Percentiles rank a stretch among this genome's conserved stretches.
Evolutionary conservation across 2,329 filamentous ascomycete species (phyloP).

Genomic region (Lachnellula occidentalis): DNA sequence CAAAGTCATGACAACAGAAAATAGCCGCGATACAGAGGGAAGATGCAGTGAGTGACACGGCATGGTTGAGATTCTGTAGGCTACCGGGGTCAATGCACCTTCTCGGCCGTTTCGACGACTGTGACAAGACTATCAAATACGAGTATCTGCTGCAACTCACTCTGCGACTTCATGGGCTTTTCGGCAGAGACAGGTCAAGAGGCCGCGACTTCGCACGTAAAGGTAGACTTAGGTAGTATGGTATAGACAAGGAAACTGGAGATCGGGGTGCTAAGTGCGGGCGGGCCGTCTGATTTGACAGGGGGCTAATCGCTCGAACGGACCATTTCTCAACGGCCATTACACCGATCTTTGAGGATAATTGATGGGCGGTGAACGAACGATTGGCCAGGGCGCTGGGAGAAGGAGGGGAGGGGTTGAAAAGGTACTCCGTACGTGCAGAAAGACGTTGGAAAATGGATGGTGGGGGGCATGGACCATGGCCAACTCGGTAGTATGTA

Average conservation of each 20-base stretch:
- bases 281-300: neutral
- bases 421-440: neutral
- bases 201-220: neutral
- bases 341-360: neutral
- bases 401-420: neutral
- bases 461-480: neutral
- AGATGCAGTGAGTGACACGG: slow-evolving; percentile 18
- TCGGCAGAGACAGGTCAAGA: neutral
- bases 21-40: slow-evolving; percentile 13
- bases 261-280: neutral
- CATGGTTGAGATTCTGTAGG: slow-evolving; percentile 21
- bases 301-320: neutral
- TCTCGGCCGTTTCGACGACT: slow-evolving; percentile 8
- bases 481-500: no score
- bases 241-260: neutral
- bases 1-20: slow-evolving; percentile 12
- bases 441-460: neutral
- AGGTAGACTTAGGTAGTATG: neutral
- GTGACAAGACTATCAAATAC: neutral
- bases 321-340: neutral
- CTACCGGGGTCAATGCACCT: slow-evolving; percentile 12
- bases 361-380: neutral
- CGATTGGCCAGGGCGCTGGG: neutral
- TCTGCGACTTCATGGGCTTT: neutral
- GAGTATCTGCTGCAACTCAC: neutral